Percentiles rank a stretch among this genome's conserved stretches.
Evolutionary conservation across 1,284 basidiomycete genomes (phyloP).

Genomic region (Ceratorhiza oryzae-sativae): DNA sequence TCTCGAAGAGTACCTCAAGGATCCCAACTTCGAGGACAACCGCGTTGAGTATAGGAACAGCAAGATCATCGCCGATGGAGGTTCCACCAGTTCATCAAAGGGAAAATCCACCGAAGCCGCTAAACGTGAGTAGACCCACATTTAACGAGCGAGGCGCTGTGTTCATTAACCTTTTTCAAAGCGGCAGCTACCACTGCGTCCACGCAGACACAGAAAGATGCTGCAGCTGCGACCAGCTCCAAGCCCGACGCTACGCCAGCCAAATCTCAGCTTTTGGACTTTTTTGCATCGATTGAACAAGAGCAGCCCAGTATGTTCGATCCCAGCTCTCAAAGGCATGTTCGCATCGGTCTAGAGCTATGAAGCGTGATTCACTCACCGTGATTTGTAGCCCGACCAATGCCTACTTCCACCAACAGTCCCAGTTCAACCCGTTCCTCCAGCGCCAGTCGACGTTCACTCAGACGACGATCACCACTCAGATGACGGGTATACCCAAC

Average conservation of each 20-base stretch:
- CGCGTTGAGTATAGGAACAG: slow-evolving; percentile 89
- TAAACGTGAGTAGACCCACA: slow-evolving; percentile 45
- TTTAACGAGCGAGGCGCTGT: not conserved
- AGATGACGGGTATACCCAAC: slow-evolving; percentile 48
- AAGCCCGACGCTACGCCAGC: slow-evolving; percentile 45
- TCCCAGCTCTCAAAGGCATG: slow-evolving; percentile 64
- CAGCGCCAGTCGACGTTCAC: slow-evolving; percentile 60
- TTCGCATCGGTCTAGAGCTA: slow-evolving; percentile 25
- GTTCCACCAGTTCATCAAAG: slow-evolving; percentile 48
- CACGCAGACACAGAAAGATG: slow-evolving; percentile 4
- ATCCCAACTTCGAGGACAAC: slow-evolving; percentile 96
- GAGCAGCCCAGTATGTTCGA: slow-evolving; percentile 80
- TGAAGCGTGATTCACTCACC: slow-evolving; percentile 40
- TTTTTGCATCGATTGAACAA: slow-evolving; percentile 90
- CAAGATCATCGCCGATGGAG: slow-evolving; percentile 75
- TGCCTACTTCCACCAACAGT: slow-evolving; percentile 67
- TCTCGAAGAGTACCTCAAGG: slow-evolving; percentile 94
- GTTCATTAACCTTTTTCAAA: not conserved
- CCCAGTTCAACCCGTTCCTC: slow-evolving; percentile 79
- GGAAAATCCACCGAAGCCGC: slow-evolving; percentile 47
- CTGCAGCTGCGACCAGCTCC: slow-evolving; percentile 38
- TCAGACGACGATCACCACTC: slow-evolving; percentile 42
- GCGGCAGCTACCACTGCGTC: not conserved
- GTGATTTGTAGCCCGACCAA: slow-evolving; percentile 57
- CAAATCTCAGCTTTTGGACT: slow-evolving; percentile 70